Conservation (phyloP, 768 basidiomycete genomes). For the Tylopilus vinaceipallidus region DNA sequence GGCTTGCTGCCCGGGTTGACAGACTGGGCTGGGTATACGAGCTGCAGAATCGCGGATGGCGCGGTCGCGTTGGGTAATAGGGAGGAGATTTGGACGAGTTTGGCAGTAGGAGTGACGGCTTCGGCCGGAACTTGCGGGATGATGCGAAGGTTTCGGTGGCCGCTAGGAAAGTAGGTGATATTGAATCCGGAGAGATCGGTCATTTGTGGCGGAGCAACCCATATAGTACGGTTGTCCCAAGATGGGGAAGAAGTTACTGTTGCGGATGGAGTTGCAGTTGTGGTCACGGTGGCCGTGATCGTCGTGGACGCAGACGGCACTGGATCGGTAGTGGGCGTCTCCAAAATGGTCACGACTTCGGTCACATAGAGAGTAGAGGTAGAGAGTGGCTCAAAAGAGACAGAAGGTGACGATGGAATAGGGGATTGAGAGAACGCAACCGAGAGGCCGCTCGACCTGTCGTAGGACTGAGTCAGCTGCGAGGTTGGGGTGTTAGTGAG, state of each 20-base stretch:
- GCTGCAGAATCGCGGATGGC: constrained; percentile 48
- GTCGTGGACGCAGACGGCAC: too few relatives aligned
- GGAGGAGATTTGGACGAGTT: constrained; percentile 7
- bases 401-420: neutral
- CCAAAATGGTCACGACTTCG: too few relatives aligned
- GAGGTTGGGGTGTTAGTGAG: neutral
- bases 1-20: constrained; percentile 65
- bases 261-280: neutral
- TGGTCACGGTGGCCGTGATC: constrained; percentile 11
- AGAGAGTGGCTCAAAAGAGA: neutral
- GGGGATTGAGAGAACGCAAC: neutral
- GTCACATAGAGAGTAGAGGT: neutral
- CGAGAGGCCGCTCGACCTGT: neutral
- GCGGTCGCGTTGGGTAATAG: constrained; percentile 28
- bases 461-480: neutral
- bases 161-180: constrained; percentile 53
- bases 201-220: constrained; percentile 53
- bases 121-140: constrained; percentile 46
- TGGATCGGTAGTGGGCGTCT: too few relatives aligned
- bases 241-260: neutral
- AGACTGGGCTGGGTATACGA: constrained; percentile 67
- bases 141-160: constrained; percentile 53
- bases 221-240: constrained; percentile 32
- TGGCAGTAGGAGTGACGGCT: constrained; percentile 27
- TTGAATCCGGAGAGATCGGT: constrained; percentile 60